Evolutionary conservation across 139 green algal genomes (phyloP).

Genomic region (Pseudopediastrum boryanum): DNA sequence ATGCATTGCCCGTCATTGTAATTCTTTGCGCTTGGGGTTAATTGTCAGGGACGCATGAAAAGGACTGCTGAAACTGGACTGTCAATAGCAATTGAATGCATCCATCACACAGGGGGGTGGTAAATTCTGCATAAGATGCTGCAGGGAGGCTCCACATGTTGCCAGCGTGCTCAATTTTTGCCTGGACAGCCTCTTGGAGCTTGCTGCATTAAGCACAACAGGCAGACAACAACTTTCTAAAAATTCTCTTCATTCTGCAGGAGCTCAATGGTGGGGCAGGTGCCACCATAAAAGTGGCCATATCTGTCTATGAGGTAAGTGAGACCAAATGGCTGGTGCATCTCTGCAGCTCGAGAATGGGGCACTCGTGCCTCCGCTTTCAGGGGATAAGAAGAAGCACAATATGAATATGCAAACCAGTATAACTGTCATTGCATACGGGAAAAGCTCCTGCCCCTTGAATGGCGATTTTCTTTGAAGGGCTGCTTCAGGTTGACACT

Average conservation of each 20-base stretch:
- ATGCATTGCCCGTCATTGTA: neutral
- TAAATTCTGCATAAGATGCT: neutral
- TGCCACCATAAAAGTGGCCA: constrained; percentile 27
- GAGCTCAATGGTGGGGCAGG: neutral
- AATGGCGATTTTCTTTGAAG: too few species aligned
- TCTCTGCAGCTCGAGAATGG: neutral
- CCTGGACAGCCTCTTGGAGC: too few species aligned
- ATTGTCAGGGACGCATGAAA: too few species aligned
- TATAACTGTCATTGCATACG: neutral
- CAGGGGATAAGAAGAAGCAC: neutral
- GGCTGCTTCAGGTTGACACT: too few species aligned
- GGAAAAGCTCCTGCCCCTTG: too few species aligned
- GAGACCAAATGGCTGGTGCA: neutral
- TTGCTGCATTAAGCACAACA: too few species aligned
- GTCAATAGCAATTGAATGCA: too few species aligned
- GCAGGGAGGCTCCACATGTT: neutral
- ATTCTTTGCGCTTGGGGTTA: neutral
- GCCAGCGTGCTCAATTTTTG: too few species aligned
- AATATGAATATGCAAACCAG: neutral
- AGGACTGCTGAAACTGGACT: too few species aligned
- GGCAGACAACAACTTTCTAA: too few species aligned
- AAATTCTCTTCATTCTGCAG: too few species aligned
- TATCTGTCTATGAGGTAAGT: constrained; percentile 30
- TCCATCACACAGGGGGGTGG: neutral
- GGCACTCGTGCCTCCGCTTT: neutral